Evolutionary conservation across 441 rosid species (phyloP).

Genomic region (Corymbia calophylla): DNA sequence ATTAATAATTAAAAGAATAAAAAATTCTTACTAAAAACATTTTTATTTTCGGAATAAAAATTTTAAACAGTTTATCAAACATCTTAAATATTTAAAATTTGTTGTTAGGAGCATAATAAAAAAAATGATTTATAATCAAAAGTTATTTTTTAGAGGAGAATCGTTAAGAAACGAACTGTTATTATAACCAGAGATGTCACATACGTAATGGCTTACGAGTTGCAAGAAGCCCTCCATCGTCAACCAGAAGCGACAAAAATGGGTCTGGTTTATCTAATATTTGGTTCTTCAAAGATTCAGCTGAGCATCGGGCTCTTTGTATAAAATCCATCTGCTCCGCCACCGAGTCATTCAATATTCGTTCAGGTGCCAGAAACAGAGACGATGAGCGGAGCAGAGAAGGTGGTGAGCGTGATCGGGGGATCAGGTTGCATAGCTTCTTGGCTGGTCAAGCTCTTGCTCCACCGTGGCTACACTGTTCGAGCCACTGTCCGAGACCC

Average conservation of each 20-base stretch:
- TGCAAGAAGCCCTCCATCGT: background rate
- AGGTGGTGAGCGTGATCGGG: constrained; percentile 14
- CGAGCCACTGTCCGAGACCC: constrained; percentile 21
- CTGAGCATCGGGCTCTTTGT: background rate
- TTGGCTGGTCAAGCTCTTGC: constrained; percentile 17
- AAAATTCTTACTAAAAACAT: no score
- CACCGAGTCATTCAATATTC: background rate
- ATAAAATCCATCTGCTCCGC: background rate
- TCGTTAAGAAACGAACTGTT: no score
- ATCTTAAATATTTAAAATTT: no score
- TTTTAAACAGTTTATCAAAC: no score
- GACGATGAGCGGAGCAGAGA: background rate
- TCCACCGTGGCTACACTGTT: constrained; percentile 13
- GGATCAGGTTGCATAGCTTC: constrained; percentile 25
- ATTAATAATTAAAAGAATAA: no score
- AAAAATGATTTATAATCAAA: no score
- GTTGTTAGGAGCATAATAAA: no score
- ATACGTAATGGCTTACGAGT: background rate
- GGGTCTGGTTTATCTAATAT: background rate
- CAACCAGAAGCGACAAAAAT: background rate
- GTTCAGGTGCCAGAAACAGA: background rate
- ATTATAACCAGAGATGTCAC: background rate
- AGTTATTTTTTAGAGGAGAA: no score
- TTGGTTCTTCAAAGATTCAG: background rate
- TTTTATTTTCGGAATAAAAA: no score